A percentile compares a stretch with the other conserved stretches of the same genome.
phyloP scores from a whole-genome alignment of 192 early-diverging fungal genomes.

The Coemansia interrupta region DNA sequence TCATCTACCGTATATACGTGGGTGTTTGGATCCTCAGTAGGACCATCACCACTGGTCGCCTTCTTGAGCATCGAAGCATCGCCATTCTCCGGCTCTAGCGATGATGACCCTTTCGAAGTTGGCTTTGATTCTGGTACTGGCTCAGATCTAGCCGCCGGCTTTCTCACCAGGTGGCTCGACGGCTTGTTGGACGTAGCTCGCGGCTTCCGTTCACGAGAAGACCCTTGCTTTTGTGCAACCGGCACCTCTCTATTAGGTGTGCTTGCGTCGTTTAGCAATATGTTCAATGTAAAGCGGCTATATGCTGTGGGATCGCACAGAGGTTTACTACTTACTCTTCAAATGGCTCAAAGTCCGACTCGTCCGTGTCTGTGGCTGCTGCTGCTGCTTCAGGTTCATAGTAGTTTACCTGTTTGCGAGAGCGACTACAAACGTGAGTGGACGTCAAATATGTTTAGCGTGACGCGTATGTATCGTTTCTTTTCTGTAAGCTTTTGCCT shows the following conservation, averaged over 20 bases:
- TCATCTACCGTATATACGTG: no score
- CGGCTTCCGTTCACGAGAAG: no score
- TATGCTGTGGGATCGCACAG: no score
- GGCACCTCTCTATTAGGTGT: no score
- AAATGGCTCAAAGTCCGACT: conserved; percentile 34
- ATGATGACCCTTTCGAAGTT: not conserved
- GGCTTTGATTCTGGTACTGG: not conserved
- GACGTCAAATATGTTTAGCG: not conserved
- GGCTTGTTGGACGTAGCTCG: no score
- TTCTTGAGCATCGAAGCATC: not conserved
- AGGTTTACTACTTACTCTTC: conserved; percentile 28
- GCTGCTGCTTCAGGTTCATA: conserved; percentile 17
- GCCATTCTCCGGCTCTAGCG: not conserved
- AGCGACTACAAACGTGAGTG: conserved; percentile 7
- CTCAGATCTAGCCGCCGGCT: no score
- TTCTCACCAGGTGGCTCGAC: no score
- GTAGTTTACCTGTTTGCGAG: conserved; percentile 34
- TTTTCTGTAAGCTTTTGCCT: not conserved
- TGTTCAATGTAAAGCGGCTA: no score
- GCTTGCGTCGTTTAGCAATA: no score
- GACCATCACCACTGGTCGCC: no score
- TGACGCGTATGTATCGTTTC: not conserved
- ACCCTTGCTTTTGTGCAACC: no score
- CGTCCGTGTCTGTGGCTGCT: conserved; percentile 15
- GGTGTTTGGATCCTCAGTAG: no score